These are phyloP conservation scores for Phytophthora ohioensis DNA, from an alignment of 352 stramenopile species.

Conservation along the genomic window DNA sequence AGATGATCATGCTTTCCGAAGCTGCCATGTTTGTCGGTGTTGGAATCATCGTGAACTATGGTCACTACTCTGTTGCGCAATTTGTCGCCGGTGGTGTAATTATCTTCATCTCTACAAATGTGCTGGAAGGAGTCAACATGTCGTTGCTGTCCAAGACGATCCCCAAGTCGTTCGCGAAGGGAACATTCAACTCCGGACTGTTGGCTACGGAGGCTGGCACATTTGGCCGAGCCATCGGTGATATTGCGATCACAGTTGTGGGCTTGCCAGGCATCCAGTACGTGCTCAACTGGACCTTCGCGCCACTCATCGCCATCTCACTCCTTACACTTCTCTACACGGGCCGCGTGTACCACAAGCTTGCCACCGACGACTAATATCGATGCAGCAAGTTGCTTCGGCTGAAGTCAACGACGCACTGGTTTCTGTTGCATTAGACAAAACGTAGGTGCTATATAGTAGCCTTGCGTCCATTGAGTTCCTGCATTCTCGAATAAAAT, in stretches of 20 bases:
- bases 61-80: slow-evolving; percentile 83
- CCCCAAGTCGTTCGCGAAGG: slow-evolving; percentile 91
- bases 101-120: slow-evolving; percentile 94
- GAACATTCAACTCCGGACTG: slow-evolving; percentile 95
- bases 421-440: slow-evolving; percentile 15
- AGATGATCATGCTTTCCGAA: slow-evolving; percentile 91
- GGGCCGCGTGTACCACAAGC: slow-evolving; percentile 71
- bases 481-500: slow-evolving; percentile 30
- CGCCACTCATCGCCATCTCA: slow-evolving; percentile 66
- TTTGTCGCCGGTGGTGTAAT: slow-evolving; percentile 91
- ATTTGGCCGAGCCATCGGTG: slow-evolving; percentile 86
- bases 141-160: slow-evolving; percentile 95
- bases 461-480: slow-evolving; percentile 13
- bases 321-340: slow-evolving; percentile 77
- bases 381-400: neutral
- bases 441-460: slow-evolving; percentile 6
- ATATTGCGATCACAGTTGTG: slow-evolving; percentile 87
- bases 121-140: slow-evolving; percentile 95
- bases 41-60: slow-evolving; percentile 89
- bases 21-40: slow-evolving; percentile 91
- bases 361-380: slow-evolving; percentile 63
- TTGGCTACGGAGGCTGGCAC: slow-evolving; percentile 94
- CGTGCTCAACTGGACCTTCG: slow-evolving; percentile 88
- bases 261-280: slow-evolving; percentile 84
- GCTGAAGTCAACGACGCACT: slow-evolving; percentile 8